These are phyloP conservation scores for Arthrobotrys iridis DNA, from an alignment of 2,329 filamentous ascomycete genomes.

Conservation along the genomic window DNA sequence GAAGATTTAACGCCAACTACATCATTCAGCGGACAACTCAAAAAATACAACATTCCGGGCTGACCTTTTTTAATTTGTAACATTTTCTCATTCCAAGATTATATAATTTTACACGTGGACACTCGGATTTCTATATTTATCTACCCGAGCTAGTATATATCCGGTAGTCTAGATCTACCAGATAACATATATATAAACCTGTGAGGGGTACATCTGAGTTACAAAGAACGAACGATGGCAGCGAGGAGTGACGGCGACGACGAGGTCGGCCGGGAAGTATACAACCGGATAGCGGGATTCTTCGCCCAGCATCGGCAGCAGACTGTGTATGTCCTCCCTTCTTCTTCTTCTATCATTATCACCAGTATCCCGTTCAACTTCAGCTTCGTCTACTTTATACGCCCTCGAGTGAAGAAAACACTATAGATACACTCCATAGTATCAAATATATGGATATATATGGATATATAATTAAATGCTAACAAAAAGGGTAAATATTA, in stretches of 20 bases:
- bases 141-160: too few species aligned
- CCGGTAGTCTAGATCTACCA: too few species aligned
- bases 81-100: not conserved
- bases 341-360: not conserved
- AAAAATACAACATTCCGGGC: constrained; percentile 22
- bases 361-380: too few species aligned
- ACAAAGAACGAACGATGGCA: constrained; percentile 7
- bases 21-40: constrained; percentile 29
- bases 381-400: too few species aligned
- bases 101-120: too few species aligned
- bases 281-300: constrained; percentile 26
- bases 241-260: constrained; percentile 11
- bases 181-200: too few species aligned
- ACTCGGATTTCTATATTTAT: too few species aligned
- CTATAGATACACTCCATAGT: too few species aligned
- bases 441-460: not conserved
- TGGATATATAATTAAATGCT: not conserved
- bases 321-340: constrained; percentile 18
- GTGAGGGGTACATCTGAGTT: too few species aligned
- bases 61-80: not conserved
- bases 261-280: constrained; percentile 27
- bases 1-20: not conserved
- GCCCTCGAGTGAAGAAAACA: too few species aligned
- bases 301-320: constrained; percentile 16
- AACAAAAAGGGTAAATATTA: too few species aligned